Conservation (phyloP, 2,329 filamentous ascomycete genomes). For the Stachybotrys echinatus region DNA sequence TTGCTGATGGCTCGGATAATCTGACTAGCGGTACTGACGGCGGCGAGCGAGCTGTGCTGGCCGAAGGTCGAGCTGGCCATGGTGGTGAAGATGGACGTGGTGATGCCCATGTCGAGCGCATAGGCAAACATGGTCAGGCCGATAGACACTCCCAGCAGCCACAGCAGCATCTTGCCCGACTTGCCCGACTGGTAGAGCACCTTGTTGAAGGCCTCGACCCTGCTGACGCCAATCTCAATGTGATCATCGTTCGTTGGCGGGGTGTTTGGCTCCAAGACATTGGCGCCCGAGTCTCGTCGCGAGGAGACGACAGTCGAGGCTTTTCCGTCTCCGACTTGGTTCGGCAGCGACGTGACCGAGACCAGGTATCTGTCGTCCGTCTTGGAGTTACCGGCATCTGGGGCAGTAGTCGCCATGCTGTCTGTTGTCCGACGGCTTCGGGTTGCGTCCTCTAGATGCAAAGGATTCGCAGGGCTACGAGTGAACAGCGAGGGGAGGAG, state of each 20-base stretch:
- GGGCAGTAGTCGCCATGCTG: no score
- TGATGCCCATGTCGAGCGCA: constrained; percentile 31
- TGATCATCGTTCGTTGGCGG: constrained; percentile 1
- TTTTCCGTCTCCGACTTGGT: neutral
- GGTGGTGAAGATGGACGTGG: constrained; percentile 24
- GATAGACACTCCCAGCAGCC: constrained; percentile 28
- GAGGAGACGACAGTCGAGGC: neutral
- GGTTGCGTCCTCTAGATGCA: no score
- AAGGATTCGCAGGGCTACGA: no score
- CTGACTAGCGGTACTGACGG: constrained; percentile 21
- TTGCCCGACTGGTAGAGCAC: constrained; percentile 30
- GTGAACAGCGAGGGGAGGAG: no score
- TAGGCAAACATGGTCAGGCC: constrained; percentile 33
- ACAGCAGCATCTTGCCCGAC: constrained; percentile 26
- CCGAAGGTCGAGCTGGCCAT: constrained; percentile 23
- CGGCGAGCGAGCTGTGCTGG: constrained; percentile 21
- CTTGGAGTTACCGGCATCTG: no score
- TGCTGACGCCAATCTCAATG: constrained; percentile 22
- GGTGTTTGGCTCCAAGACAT: constrained; percentile 1
- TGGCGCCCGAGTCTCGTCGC: neutral
- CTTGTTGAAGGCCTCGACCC: constrained; percentile 33
- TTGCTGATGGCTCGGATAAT: constrained; percentile 33
- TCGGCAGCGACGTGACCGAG: no score
- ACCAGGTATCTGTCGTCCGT: no score
- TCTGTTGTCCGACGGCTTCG: no score